Conservation (phyloP, 306 rosid species). For the Ziziphus jujuba region DNA sequence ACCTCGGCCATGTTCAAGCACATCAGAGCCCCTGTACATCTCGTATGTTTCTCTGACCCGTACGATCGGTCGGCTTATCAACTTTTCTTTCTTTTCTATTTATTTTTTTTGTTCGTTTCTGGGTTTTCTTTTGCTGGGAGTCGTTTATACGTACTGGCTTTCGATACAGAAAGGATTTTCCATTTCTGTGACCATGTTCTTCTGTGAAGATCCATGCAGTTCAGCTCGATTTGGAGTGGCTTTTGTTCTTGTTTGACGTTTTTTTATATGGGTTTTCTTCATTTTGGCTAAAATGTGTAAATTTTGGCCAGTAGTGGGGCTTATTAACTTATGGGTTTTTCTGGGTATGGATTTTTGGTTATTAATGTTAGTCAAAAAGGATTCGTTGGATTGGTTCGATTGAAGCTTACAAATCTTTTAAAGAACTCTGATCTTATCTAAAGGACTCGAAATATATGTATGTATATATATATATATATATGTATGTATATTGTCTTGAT, state of each 20-base stretch:
- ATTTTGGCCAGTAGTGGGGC: conserved; percentile 4
- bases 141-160: conserved; percentile 1
- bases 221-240: conserved; percentile 18
- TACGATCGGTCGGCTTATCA: not conserved
- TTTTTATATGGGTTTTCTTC: conserved; percentile 10
- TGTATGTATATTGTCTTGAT: too few relatives aligned
- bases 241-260: conserved; percentile 2
- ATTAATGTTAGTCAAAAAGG: not conserved
- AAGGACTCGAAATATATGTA: too few relatives aligned
- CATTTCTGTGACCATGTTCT: conserved; percentile 1
- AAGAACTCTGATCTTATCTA: too few relatives aligned
- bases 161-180: not conserved
- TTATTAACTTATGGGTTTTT: conserved; percentile 4
- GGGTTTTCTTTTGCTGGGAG: not conserved
- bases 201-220: conserved; percentile 39
- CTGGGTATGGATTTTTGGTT: conserved; percentile 14
- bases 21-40: conserved; percentile 84
- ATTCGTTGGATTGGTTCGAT: too few relatives aligned
- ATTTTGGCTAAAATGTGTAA: conserved; percentile 3
- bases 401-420: too few relatives aligned
- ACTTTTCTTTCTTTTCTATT: not conserved
- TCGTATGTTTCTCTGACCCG: conserved; percentile 46
- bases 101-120: not conserved
- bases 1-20: conserved; percentile 85
- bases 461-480: too few relatives aligned